Evolutionary conservation across 2,329 filamentous ascomycete species (phyloP).

Genomic region (Aureobasidium lini): DNA sequence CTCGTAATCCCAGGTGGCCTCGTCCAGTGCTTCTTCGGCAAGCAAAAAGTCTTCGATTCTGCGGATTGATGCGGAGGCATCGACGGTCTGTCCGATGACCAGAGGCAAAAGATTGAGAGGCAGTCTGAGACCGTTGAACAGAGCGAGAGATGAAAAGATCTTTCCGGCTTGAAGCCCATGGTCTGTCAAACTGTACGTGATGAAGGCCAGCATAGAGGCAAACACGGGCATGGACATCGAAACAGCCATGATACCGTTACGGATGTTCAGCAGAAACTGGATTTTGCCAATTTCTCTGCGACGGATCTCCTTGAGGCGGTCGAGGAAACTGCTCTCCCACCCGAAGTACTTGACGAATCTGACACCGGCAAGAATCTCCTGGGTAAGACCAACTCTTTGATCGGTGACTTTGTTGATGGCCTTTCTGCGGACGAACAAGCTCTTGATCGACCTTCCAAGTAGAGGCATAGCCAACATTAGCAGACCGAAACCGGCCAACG

Average conservation of each 20-base stretch:
- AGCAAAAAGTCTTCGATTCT: constrained; percentile 84
- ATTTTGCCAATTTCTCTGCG: constrained; percentile 73
- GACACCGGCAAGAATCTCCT: constrained; percentile 85
- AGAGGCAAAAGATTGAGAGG: constrained; percentile 84
- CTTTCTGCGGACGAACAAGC: constrained; percentile 65
- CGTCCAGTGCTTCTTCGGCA: constrained; percentile 75
- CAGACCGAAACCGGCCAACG: constrained; percentile 78
- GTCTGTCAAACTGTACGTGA: constrained; percentile 61
- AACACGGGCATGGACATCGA: constrained; percentile 86
- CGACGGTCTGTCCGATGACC: constrained; percentile 81
- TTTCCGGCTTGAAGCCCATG: constrained; percentile 65
- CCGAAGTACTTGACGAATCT: constrained; percentile 96
- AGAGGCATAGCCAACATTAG: constrained; percentile 71
- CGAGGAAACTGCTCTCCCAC: constrained; percentile 83
- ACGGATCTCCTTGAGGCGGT: constrained; percentile 66
- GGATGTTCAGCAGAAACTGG: constrained; percentile 71
- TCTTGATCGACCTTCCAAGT: constrained; percentile 68
- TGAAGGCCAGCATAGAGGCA: constrained; percentile 90
- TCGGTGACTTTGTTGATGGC: constrained; percentile 91
- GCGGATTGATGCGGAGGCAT: constrained; percentile 76
- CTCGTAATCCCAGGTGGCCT: constrained; percentile 50
- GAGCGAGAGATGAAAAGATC: constrained; percentile 84
- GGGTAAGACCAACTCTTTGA: constrained; percentile 80
- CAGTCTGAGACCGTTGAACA: constrained; percentile 87
- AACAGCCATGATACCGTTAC: constrained; percentile 77